Evolutionary conservation across 2,329 filamentous ascomycete genomes (phyloP), one percentile per base, ranked within the genome.

Genomic region (Alternaria sp.): DNA sequence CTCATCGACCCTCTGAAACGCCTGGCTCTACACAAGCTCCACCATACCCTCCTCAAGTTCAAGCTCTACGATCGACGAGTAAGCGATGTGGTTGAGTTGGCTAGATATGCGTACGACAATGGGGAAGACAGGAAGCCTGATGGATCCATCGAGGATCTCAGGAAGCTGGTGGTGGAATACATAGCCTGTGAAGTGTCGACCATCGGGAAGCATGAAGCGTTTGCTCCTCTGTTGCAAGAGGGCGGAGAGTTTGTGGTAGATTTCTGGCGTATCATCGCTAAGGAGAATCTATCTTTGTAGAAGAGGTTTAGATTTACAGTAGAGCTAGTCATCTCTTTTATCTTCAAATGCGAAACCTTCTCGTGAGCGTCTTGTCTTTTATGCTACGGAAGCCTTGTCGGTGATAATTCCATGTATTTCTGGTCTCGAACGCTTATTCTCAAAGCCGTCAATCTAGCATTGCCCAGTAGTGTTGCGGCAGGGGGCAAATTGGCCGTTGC

Each of bases 221-320:
- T 77, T 58, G 20, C 58, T 1, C 14, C 45, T 6, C 33, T 71
- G 5, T 57, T 78, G 57, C 69, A 72, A 10, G 73, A 70, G 1
- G 73, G 71, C 5, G 75, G 76, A 18, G 70, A 76, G 21, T 71
- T 76, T 57, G 70, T 71, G 6, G 64, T 62, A 1, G 74, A 76
- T 20, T 65, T 69, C 15, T 65, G 62, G 67, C 15, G 26, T 23
- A 43, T 58, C 1, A 28, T 63, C 1, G n/a, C 10, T 4, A 62
- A 47, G 20, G 51, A 45, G 9, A 14, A 23, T 37, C 18, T 25
- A 5, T 20, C 26, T 37, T 28, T 51, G 25, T 50, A 20, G 11
- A 18, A 4, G n/a, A 12, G 6, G 28, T 50, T 3, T 15, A 9
- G 5, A 8, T 5, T 5, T 5, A n/a, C 1, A 10, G 5, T 44